phyloP scores from a whole-genome alignment of 106 monocot genomes.

The Narthecium ossifragum region DNA sequence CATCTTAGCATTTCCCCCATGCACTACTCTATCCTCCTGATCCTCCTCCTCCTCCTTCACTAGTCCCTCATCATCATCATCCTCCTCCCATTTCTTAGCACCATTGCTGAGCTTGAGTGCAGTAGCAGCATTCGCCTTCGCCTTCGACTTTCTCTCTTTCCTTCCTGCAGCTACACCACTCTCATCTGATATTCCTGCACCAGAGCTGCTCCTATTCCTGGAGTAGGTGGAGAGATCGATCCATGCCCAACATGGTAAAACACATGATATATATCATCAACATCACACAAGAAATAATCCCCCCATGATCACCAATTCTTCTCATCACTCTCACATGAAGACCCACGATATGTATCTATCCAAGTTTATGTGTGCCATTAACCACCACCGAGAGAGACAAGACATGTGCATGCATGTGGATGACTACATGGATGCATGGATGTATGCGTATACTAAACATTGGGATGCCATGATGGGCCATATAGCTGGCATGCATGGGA shows the following conservation, averaged over 20 bases:
- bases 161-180: not conserved
- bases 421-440: too few species aligned
- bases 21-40: too few species aligned
- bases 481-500: slow-evolving; percentile 1
- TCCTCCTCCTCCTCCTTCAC: not conserved
- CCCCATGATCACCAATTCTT: too few species aligned
- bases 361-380: too few species aligned
- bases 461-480: not conserved
- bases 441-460: too few species aligned
- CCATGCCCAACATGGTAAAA: too few species aligned
- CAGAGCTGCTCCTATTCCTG: not conserved
- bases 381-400: too few species aligned
- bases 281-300: too few species aligned
- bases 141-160: slow-evolving; percentile 1
- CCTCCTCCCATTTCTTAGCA: not conserved
- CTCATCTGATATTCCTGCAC: not conserved
- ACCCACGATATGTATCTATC: not conserved
- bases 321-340: too few species aligned
- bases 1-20: not conserved
- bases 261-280: too few species aligned
- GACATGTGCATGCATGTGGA: not conserved
- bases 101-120: not conserved
- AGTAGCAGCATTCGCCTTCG: not conserved
- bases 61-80: not conserved
- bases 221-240: not conserved